Base-by-base conservation (phyloP, 768 basidiomycete species). In the Sarcodon aspratus region DNA sequence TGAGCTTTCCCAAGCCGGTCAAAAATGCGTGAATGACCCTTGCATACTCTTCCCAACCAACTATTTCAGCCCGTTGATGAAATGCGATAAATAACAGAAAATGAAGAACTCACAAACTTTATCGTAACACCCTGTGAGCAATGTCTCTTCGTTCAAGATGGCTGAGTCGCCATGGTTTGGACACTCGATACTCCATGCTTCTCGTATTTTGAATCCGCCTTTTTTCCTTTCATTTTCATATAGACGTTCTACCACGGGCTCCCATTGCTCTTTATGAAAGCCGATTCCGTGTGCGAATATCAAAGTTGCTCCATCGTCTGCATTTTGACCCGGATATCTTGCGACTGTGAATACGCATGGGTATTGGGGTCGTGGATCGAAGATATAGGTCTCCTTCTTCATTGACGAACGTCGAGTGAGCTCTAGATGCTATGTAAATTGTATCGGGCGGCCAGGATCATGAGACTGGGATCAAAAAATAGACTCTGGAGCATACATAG, bases 231-330 rank as follows among this genome's bases (percentile, higher is more conserved):
- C 31, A 1, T 50, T 11, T 44, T 36, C 50, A 45, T 66, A 70
- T 12, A 79, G 56, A 7, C 74, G 71, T 7, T 74, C 71, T 2
- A 80, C 61, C 0, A 69, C 67, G 0, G 78, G 76, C 52, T 79
- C 78, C 74, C 75, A 79, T n/a, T 67, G 66, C 54, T 79, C 78
- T 52, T 79, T 79, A 55, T 73, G 73, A 56, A 73, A 76, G 0
- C 78, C 70, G 1, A 73, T 76, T 6, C 70, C 76, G 53, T 80
- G 78, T 1, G 74, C 58, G 46, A 78, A 69, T 33, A 79, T 57
- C 32, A 78, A 60, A 0, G 78, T 79, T 9, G 69, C 44, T 0
- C 71, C 76, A 0, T 62, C 54, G 3, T 5, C 21, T 43, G 73
- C 71, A 18, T 62, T 46, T 3, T 63, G 52, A 44, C 63, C 49